Evolutionary conservation across 345 rosid genomes (phyloP), one percentile per base, ranked within the genome.

Genomic region (Gossypium herbaceum): DNA sequence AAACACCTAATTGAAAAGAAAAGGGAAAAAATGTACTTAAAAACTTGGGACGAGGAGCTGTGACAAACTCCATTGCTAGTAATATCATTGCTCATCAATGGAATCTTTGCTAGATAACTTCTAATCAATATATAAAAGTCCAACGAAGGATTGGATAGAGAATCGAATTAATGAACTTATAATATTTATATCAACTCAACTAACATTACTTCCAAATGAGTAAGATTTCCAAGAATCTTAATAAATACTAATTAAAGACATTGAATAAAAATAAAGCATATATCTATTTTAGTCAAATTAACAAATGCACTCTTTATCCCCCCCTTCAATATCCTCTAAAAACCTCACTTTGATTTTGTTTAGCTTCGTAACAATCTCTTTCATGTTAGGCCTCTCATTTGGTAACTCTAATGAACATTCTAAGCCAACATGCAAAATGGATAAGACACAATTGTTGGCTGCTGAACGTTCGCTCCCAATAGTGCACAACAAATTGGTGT

Each of bases 1-100:
- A 77, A 59, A 24, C 3, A 24, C 13, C 22, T 50, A 10, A 12
- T 16, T 50, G 17, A 51, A 51, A 12, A 71, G 64, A 9, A 56
- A 29, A 29, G 5, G 60, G 70, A 51, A 73, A 41, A 29, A 29
- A 29, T 3, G 34, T 29, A 75, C 85, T 88, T 87, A 93, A 95
- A 91, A 3, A 62, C 0, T 79, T 8, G 68, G 59, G 69, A 95
- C 90, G 1, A 87, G 84, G 17, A 91, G 88, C 69, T 27, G 80
- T 61, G 85, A 75, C 71, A 92, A 78, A 19, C 79, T 88, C 9
- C 76, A 25, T 92, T 95, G 68, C 90, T 89, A 11, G 79, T 50
- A 58, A 95, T 86, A 79, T 95, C 98, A 16, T 98, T 95, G 88
- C 60, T 22, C 45, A 50, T 60, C 58, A 61, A 43, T 27, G 12